phyloP scores from a whole-genome alignment of 192 early-diverging fungal species.

The Coemansia sp. region DNA sequence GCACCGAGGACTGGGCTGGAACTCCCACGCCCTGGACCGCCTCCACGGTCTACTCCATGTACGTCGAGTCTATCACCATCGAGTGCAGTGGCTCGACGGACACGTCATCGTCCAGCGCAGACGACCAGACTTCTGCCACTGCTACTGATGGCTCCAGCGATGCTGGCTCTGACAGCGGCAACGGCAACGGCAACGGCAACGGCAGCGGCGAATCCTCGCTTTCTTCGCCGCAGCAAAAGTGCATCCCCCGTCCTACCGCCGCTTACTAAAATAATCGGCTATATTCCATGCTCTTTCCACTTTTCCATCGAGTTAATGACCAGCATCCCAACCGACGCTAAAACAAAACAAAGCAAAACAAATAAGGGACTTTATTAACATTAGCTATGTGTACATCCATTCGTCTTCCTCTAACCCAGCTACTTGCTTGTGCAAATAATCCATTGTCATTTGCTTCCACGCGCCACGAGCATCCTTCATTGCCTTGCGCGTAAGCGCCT shows the following conservation, averaged over 20 bases:
- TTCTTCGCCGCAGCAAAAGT: slow-evolving; percentile 15
- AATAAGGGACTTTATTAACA: no score
- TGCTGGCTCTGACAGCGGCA: not conserved
- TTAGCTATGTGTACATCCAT: slow-evolving; percentile 29
- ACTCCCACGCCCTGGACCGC: slow-evolving; percentile 59
- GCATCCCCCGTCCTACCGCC: slow-evolving; percentile 21
- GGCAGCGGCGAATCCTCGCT: no score
- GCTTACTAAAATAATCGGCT: not conserved
- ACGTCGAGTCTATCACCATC: slow-evolving; percentile 58
- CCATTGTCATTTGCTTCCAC: slow-evolving; percentile 36
- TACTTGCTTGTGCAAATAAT: slow-evolving; percentile 23
- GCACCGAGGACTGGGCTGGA: slow-evolving; percentile 64
- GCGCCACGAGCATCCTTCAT: slow-evolving; percentile 14
- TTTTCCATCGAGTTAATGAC: slow-evolving; percentile 1
- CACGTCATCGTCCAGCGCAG: slow-evolving; percentile 9
- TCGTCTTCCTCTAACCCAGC: slow-evolving; percentile 33
- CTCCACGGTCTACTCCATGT: slow-evolving; percentile 57
- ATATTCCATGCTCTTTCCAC: not conserved
- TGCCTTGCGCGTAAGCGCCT: slow-evolving; percentile 36
- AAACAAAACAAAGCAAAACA: no score
- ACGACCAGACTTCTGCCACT: not conserved
- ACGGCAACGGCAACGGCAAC: not conserved
- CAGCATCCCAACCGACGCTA: no score
- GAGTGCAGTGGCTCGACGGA: slow-evolving; percentile 44
- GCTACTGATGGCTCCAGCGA: not conserved